A percentile compares a stretch with the other conserved stretches of the same genome.
phyloP scores from a whole-genome alignment of 2,329 filamentous ascomycete genomes.

The Periglandula ipomoeae region DNA sequence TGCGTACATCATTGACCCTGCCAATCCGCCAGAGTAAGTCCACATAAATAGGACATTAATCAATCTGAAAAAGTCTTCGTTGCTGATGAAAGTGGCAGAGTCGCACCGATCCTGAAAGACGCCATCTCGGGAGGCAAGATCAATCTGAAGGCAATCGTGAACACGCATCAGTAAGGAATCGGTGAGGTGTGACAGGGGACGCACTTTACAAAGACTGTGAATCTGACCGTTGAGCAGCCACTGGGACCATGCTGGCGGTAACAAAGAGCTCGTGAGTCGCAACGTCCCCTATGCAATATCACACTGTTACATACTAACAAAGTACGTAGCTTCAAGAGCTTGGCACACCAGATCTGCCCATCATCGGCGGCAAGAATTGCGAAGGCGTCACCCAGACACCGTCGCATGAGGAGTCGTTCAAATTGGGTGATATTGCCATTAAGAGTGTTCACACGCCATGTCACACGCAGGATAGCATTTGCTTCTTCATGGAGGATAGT shows the following conservation, averaged over 20 bases:
- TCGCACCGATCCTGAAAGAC: constrained; percentile 59
- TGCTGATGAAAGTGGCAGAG: constrained; percentile 24
- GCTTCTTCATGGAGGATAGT: constrained; percentile 81
- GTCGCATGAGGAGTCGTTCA: constrained; percentile 65
- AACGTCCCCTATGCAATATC: too few relatives aligned
- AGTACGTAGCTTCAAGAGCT: constrained; percentile 30
- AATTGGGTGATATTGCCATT: constrained; percentile 73
- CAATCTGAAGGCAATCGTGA: constrained; percentile 82
- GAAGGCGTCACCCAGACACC: constrained; percentile 71
- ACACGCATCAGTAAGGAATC: constrained; percentile 84
- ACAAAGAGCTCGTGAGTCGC: constrained; percentile 55
- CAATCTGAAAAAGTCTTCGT: background rate
- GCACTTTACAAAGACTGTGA: background rate
- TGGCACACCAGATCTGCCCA: constrained; percentile 53
- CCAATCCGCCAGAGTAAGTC: constrained; percentile 64
- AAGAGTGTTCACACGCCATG: constrained; percentile 92
- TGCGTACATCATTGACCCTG: constrained; percentile 71
- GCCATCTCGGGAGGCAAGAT: constrained; percentile 63
- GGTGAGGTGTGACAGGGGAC: background rate
- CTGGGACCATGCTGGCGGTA: constrained; percentile 89
- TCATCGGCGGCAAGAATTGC: constrained; percentile 86
- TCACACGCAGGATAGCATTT: constrained; percentile 97
- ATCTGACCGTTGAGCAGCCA: constrained; percentile 49
- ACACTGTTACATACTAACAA: background rate
- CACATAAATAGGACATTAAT: too few relatives aligned